Evolutionary conservation across 768 basidiomycete species (phyloP).

Genomic region (Atractiella rhizophila): DNA sequence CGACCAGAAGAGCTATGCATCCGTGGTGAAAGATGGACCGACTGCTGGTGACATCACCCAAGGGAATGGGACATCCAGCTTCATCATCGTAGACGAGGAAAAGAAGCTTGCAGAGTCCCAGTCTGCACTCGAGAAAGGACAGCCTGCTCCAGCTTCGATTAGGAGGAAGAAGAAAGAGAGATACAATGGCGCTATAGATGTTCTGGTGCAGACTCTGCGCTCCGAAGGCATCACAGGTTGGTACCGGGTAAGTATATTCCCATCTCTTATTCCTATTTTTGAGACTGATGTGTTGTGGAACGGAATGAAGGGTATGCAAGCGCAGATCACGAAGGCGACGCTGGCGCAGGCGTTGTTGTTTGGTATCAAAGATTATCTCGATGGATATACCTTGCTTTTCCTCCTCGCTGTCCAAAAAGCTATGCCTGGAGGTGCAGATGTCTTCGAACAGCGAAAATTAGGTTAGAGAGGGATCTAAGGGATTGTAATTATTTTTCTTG

Average conservation of each 20-base stretch:
- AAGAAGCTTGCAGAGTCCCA: constrained; percentile 11
- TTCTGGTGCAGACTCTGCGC: constrained; percentile 44
- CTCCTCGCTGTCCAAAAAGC: constrained; percentile 5
- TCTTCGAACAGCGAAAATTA: too few species aligned
- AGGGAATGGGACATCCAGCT: too few species aligned
- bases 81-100: constrained; percentile 29
- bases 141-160: constrained; percentile 5
- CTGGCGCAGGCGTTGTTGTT: constrained; percentile 84
- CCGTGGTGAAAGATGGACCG: neutral
- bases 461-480: too few species aligned
- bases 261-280: neutral
- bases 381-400: constrained; percentile 53
- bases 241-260: constrained; percentile 49
- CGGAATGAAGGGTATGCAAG: constrained; percentile 55
- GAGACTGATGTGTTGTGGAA: neutral
- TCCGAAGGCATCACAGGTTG: constrained; percentile 67
- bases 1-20: neutral
- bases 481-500: too few species aligned
- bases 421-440: too few species aligned
- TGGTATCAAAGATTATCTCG: constrained; percentile 93
- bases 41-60: too few species aligned
- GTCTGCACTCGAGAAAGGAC: neutral
- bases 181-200: constrained; percentile 48
- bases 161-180: constrained; percentile 20
- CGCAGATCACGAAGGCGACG: constrained; percentile 87